Evolutionary conservation across 2,329 filamentous ascomycete species (phyloP), one percentile per base, ranked within the genome.

Genomic region (Coccinonectria pachysandricola): DNA sequence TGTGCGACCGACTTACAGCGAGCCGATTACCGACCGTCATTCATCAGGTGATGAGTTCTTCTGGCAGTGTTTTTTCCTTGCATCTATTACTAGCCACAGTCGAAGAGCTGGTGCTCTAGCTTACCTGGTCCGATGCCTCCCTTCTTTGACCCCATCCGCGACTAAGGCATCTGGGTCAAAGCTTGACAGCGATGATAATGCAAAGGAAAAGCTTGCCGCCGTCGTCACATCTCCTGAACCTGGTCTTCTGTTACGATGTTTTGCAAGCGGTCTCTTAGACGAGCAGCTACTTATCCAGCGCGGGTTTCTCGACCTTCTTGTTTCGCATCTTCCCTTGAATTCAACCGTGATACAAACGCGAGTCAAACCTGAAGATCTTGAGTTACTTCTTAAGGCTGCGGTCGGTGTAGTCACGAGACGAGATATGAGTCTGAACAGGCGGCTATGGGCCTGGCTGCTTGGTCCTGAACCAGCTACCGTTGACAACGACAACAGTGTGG

Each of bases 31-130:
- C 16, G 54, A 52, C 29, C 65, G 56, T 19, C 72, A 71, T 52
- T 71, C 62, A 23, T 67, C 67, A 7, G 75, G 76, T 7, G 83
- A 87, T 39, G 82, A 83, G 38, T 95, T 91, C 53, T 98, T 96
- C 53, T 98, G 91, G 91, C 91, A 98, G 58, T 95, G 86, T 52
- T 80, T 98, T 49, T 96, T 98, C 46, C 62, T 98, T 11, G 85
- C 88, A 7, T 80, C 84, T 11, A 91, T 98, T 34, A 95, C 91
- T 1, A 88, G 87, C 45, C 72, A 84, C 21, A 86, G 78, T 34
- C 71, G 88, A 34, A 75, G 91, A 29, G 76, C 83, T 37, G 91
- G 91, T 14, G 86, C 86, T 19, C 64, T 98, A 32, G 86, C 87
- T 16, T 98, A 92, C 53, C 64, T 98, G 20, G 66, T 74, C 24